phyloP scores from a whole-genome alignment of 768 basidiomycete species.

The Tremella fuciformis region DNA sequence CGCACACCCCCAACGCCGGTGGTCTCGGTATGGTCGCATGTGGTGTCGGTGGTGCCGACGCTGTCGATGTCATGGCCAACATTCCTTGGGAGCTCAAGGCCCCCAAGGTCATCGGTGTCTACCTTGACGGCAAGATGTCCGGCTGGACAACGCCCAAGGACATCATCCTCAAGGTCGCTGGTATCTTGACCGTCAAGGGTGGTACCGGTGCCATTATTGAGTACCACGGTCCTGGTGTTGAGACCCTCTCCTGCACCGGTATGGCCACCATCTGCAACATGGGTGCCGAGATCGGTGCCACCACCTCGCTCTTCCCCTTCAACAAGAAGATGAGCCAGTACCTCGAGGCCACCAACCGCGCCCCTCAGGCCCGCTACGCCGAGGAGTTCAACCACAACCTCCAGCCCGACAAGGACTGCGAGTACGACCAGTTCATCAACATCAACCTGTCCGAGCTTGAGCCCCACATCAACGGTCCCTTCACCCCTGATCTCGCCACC shows the following conservation, averaged over 20 bases:
- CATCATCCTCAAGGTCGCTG: constrained; percentile 98
- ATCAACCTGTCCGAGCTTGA: constrained; percentile 97
- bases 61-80: constrained; percentile 97
- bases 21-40: constrained; percentile 99
- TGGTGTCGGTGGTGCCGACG: constrained; percentile 98
- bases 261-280: constrained; percentile 99
- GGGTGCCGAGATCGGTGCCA: constrained; percentile 99
- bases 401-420: constrained; percentile 76
- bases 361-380: constrained; percentile 82
- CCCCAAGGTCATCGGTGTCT: constrained; percentile 98
- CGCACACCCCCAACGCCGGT: constrained; percentile 98
- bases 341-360: constrained; percentile 89
- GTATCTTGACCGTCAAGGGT: constrained; percentile 98
- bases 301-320: constrained; percentile 98
- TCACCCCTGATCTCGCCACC: constrained; percentile 99
- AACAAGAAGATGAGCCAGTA: constrained; percentile 91
- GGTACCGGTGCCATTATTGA: constrained; percentile 99
- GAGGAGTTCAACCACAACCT: constrained; percentile 86
- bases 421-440: constrained; percentile 91
- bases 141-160: constrained; percentile 99
- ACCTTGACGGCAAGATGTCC: constrained; percentile 86
- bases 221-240: constrained; percentile 90
- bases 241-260: constrained; percentile 94
- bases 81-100: constrained; percentile 99
- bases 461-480: constrained; percentile 98